Evolutionary conservation across 352 stramenopile species (phyloP), one percentile per base, ranked within the genome.

Genomic region (Globisporangium spiculum): DNA sequence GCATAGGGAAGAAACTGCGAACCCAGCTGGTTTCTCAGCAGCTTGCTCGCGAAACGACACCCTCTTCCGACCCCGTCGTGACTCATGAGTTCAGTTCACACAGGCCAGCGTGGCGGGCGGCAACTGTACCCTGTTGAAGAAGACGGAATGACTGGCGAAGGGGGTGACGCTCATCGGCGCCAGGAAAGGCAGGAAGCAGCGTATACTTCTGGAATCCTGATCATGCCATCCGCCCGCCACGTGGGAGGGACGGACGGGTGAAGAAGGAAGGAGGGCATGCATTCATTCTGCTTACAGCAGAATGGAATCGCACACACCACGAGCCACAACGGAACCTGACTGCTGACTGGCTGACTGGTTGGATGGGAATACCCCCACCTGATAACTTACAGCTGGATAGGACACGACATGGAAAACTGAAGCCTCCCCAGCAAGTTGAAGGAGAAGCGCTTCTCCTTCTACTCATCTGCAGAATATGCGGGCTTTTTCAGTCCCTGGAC

Each of bases 21-120:
- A 67, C 41, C 34, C 63, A 56, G 1, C 1, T 60, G 63, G 24
- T 67, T 67, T 67, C 52, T 18, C 52, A 55, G 52, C 63, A 67
- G 12, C 12, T 41, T 18, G 16, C 34, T 41, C 50, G 22, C 50
- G 50, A 56, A 30, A 7, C 32, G 10, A 27, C 56, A 26, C 56
- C 56, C 56, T 62, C 56, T 62, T 62, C 32, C 56, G 55, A 61
- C 55, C 55, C 20, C 18, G 24, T 20, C 18, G 24, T 52, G 44
- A 52, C 44, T 52, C 44, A n/a, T 10, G 44, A 52, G 44, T 52
- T 52, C 44, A 52, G 44, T 52, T 18, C 44, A 12, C 44, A 9
- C 4, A 8, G 44, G 44, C 18, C 44, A 8, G n/a, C 18, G 44
- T 52, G 18, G 44, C 44, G 44, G 44, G 18, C 6, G 44, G 18